Evolutionary conservation across 2,329 filamentous ascomycete species (phyloP), one percentile per base, ranked within the genome.

Genomic region (Domatiomyces globalis): DNA sequence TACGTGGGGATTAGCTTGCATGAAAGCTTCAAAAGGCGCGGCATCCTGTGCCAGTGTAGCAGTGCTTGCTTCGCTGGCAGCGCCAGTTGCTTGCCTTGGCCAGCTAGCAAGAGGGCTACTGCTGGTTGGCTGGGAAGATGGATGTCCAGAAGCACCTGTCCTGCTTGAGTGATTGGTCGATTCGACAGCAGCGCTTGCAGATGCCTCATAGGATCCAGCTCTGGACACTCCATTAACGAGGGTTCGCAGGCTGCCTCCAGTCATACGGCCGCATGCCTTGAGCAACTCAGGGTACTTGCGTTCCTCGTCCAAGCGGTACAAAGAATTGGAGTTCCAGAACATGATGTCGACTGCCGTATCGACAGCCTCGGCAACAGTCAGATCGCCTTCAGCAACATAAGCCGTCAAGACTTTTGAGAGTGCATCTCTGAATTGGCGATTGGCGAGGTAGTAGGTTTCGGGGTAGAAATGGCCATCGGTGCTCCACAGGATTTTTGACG

Each of bases 381-480:
- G 66, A 54, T 84, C 80, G 0, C 75, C 76, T 18, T 77, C 75
- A n/a, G 73, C 66, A 1, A 89, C 77, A 54, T 84, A 83, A 15
- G 85, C 80, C 5, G 75, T 70, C 2, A 92, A 69, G 0, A 87
- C 73, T 51, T 75, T 78, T 57, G 84, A 76, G 36, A 92, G 68
- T 1, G 78, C 83, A 57, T 86, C 78, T 48, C 84, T 75, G 52
- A 87, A 81, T 64, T 90, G 86, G 43, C 75, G 70, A 42, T 84
- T 80, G 0, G 85, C 84, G 4, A 90, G 71, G 60, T 84, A 77
- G 60, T 82, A 92, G 0, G 83, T 87, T 65, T 90, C 86, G 0
- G 85, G 84, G 54, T 86, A 85, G 66, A 78, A 85, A 63, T 89
- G 84, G 0, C 85, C 86, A 62, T 89, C 85, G 0, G 84, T 88